Percentiles rank a stretch among this genome's conserved stretches.
Conservation (phyloP, 2,329 filamentous ascomycete species). For the Elsinoe perseae region DNA sequence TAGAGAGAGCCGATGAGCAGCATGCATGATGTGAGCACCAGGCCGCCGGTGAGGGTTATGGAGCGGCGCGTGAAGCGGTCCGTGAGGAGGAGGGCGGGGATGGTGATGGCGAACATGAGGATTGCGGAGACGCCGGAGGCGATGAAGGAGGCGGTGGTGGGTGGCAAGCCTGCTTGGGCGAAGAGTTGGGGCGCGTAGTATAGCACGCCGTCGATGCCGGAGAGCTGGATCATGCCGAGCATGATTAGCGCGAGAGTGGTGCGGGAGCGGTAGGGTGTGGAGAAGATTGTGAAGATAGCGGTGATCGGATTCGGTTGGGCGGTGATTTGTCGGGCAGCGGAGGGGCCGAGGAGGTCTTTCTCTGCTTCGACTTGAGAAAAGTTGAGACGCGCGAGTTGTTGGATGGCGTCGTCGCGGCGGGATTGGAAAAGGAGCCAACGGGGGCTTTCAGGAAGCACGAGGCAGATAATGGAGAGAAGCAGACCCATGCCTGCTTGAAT, state of each 20-base stretch:
- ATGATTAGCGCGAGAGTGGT: slow-evolving; percentile 50
- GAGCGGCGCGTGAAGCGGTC: slow-evolving; percentile 50
- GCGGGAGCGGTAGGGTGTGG: slow-evolving; percentile 31
- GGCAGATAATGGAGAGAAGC: slow-evolving; percentile 34
- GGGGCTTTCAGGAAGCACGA: slow-evolving; percentile 48
- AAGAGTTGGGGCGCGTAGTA: slow-evolving; percentile 53
- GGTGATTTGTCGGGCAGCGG: slow-evolving; percentile 19
- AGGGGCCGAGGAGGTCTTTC: slow-evolving; percentile 37
- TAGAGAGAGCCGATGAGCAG: slow-evolving; percentile 49
- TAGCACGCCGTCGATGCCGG: slow-evolving; percentile 55
- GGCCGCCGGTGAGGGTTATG: slow-evolving; percentile 48
- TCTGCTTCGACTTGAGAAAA: slow-evolving; percentile 39
- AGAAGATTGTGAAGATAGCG: slow-evolving; percentile 24
- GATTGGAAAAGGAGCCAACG: slow-evolving; percentile 50
- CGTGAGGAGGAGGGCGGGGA: slow-evolving; percentile 47
- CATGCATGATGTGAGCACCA: slow-evolving; percentile 45
- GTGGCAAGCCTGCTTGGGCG: slow-evolving; percentile 47
- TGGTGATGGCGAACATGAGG: slow-evolving; percentile 46
- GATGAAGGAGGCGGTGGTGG: slow-evolving; percentile 46
- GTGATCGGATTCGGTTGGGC: slow-evolving; percentile 17
- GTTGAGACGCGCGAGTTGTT: slow-evolving; percentile 35
- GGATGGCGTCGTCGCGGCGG: slow-evolving; percentile 39
- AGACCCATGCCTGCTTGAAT: slow-evolving; percentile 39
- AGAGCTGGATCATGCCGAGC: slow-evolving; percentile 53
- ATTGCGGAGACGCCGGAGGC: slow-evolving; percentile 53